These are phyloP conservation scores for Cutaneotrichosporon sp. DNA, from an alignment of 1,284 basidiomycete species.

Conservation along the genomic window DNA sequence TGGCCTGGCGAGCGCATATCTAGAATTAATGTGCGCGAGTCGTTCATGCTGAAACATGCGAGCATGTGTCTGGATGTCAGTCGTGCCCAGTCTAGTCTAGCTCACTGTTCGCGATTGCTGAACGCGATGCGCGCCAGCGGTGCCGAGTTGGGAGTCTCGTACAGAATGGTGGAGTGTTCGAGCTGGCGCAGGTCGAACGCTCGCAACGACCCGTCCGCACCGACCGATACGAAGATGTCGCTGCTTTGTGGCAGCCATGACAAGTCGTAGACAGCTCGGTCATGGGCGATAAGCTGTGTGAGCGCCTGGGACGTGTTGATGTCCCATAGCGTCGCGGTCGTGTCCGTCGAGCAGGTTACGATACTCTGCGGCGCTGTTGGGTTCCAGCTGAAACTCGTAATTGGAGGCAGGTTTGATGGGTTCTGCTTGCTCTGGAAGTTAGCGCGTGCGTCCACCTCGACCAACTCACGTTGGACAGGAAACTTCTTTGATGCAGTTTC, in stretches of 20 bases:
- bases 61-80: slow-evolving; percentile 42
- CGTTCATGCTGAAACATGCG: slow-evolving; percentile 59
- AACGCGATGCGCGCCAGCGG: slow-evolving; percentile 84
- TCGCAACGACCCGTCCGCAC: slow-evolving; percentile 91
- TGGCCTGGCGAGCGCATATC: slow-evolving; percentile 92
- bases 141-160: slow-evolving; percentile 68
- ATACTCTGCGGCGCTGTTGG: slow-evolving; percentile 77
- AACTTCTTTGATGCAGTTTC: slow-evolving; percentile 43
- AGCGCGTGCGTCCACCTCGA: too few relatives aligned
- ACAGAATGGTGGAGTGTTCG: slow-evolving; percentile 97
- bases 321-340: slow-evolving; percentile 95
- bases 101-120: slow-evolving; percentile 45
- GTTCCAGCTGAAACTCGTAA: slow-evolving; percentile 96
- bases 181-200: slow-evolving; percentile 94
- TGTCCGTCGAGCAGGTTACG: slow-evolving; percentile 94
- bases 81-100: not conserved
- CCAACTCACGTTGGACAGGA: slow-evolving; percentile 74
- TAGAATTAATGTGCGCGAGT: slow-evolving; percentile 75
- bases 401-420: slow-evolving; percentile 63
- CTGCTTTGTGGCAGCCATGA: slow-evolving; percentile 98
- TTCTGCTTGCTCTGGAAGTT: slow-evolving; percentile 83
- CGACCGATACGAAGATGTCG: slow-evolving; percentile 97
- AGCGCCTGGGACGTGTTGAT: slow-evolving; percentile 92
- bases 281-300: slow-evolving; percentile 96
- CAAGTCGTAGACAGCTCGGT: slow-evolving; percentile 72